These are phyloP conservation scores for Antarctomyces pellizariae DNA, from an alignment of 495 filamentous ascomycete genomes.

Conservation along the genomic window DNA sequence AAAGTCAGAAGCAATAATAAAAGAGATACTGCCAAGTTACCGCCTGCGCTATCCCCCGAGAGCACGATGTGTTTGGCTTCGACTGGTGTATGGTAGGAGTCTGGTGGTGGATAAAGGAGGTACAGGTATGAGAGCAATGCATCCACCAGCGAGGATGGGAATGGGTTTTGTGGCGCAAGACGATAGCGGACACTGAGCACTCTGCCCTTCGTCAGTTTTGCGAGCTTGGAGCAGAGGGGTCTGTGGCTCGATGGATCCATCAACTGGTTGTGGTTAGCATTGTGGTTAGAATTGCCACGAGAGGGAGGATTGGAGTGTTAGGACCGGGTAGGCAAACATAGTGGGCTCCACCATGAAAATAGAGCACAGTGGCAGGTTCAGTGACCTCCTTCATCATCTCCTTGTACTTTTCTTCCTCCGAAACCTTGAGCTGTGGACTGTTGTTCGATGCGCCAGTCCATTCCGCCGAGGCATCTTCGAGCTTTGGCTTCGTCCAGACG, in stretches of 20 bases:
- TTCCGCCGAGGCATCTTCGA: conserved; percentile 48
- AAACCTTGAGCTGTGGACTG: conserved; percentile 28
- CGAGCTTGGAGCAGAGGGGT: conserved; percentile 20
- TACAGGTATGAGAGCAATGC: conserved; percentile 63
- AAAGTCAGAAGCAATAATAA: conserved; percentile 54
- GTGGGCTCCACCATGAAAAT: conserved; percentile 81
- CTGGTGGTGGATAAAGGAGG: conserved; percentile 57
- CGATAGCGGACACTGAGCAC: conserved; percentile 70
- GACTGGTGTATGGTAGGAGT: conserved; percentile 46
- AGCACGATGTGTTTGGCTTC: conserved; percentile 48
- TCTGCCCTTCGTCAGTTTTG: conserved; percentile 28
- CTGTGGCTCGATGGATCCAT: conserved; percentile 54
- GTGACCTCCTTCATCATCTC: conserved; percentile 46
- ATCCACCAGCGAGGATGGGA: conserved; percentile 66
- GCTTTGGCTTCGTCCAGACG: conserved; percentile 27
- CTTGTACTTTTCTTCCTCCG: conserved; percentile 48
- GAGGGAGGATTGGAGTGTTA: background rate
- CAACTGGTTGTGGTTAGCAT: conserved; percentile 18
- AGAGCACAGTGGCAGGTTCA: conserved; percentile 47
- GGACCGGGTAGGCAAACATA: too few species aligned
- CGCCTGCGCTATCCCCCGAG: conserved; percentile 75
- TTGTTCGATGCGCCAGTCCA: conserved; percentile 49
- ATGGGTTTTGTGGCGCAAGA: conserved; percentile 62
- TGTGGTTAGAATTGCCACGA: conserved; percentile 3
- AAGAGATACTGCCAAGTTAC: conserved; percentile 48